A percentile compares a stretch with the other conserved stretches of the same genome.
phyloP scores from a whole-genome alignment of 2,329 filamentous ascomycete species.

The Cercospora sp. region DNA sequence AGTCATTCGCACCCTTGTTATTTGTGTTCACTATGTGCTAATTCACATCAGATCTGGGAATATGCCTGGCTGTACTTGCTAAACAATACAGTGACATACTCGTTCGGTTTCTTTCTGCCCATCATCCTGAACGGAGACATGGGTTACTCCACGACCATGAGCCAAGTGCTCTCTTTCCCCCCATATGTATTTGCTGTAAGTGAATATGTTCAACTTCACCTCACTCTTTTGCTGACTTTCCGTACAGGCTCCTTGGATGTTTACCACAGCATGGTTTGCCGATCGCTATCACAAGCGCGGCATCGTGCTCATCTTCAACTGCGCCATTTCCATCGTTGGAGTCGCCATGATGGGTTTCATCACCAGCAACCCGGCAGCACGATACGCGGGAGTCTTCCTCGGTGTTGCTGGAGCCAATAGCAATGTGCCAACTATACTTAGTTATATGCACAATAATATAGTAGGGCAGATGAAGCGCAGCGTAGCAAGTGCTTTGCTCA shows the following conservation, averaged over 20 bases:
- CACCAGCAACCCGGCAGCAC: slow-evolving; percentile 19
- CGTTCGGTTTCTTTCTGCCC: slow-evolving; percentile 43
- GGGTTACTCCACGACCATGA: slow-evolving; percentile 39
- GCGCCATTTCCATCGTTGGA: slow-evolving; percentile 19
- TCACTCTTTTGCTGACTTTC: neutral
- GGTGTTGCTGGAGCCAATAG: slow-evolving; percentile 72
- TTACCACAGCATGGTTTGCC: slow-evolving; percentile 27
- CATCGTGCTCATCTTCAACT: slow-evolving; percentile 26
- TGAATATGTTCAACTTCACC: neutral
- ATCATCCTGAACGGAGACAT: slow-evolving; percentile 43
- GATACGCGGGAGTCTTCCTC: slow-evolving; percentile 73
- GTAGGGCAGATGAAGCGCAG: slow-evolving; percentile 84
- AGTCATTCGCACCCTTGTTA: slow-evolving; percentile 7
- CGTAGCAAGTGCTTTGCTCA: slow-evolving; percentile 70
- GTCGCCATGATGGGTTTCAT: slow-evolving; percentile 24
- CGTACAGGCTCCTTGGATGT: slow-evolving; percentile 34
- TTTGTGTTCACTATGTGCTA: neutral
- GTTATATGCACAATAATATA: slow-evolving; percentile 83
- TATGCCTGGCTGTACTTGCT: slow-evolving; percentile 36
- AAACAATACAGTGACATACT: slow-evolving; percentile 38
- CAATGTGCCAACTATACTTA: slow-evolving; percentile 71
- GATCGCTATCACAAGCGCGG: slow-evolving; percentile 30
- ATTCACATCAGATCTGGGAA: slow-evolving; percentile 37
- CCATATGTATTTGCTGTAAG: slow-evolving; percentile 37
- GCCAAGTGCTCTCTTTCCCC: slow-evolving; percentile 40